Percentiles rank a stretch among this genome's conserved stretches.
Evolutionary conservation across 2,329 filamentous ascomycete species (phyloP).

Genomic region (Cladosporium oxysporum): DNA sequence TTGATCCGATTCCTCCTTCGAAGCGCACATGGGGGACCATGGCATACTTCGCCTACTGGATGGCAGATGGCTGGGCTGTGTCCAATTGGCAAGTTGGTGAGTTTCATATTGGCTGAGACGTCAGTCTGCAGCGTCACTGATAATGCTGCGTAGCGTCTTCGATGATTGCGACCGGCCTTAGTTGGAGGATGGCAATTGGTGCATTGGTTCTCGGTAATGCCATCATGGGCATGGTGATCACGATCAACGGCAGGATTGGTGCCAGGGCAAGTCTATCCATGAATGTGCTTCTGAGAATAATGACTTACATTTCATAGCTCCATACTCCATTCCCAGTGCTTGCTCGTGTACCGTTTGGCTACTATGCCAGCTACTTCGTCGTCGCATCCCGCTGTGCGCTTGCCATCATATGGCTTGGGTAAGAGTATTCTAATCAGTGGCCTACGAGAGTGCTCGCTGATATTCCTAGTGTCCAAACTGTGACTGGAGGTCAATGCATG

Average conservation of each 20-base stretch:
- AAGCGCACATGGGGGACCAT: slow-evolving; percentile 41
- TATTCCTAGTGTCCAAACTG: slow-evolving; percentile 30
- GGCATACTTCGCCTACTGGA: slow-evolving; percentile 42
- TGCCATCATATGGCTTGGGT: slow-evolving; percentile 36
- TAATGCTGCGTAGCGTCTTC: slow-evolving; percentile 41
- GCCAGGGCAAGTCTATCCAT: slow-evolving; percentile 45
- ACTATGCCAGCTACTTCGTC: slow-evolving; percentile 49
- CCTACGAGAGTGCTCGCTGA: neutral
- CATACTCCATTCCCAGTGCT: slow-evolving; percentile 59
- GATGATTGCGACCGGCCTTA: slow-evolving; percentile 55
- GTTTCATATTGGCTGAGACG: slow-evolving; percentile 22
- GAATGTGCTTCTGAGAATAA: neutral
- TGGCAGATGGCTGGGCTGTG: slow-evolving; percentile 44
- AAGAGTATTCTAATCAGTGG: neutral
- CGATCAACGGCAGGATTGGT: slow-evolving; percentile 54
- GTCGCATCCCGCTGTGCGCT: slow-evolving; percentile 34
- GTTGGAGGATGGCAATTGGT: slow-evolving; percentile 56
- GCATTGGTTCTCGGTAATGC: slow-evolving; percentile 32
- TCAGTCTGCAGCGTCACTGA: neutral
- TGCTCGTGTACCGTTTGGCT: slow-evolving; percentile 57
- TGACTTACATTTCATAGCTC: slow-evolving; percentile 48
- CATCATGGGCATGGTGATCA: slow-evolving; percentile 43
- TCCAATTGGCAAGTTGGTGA: slow-evolving; percentile 42
- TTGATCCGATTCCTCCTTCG: slow-evolving; percentile 42
- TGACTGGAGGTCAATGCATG: slow-evolving; percentile 32